A percentile compares a stretch with the other conserved stretches of the same genome.
phyloP scores from a whole-genome alignment of 2,329 filamentous ascomycete genomes.

The Parasarocladium wereldwijsianum region DNA sequence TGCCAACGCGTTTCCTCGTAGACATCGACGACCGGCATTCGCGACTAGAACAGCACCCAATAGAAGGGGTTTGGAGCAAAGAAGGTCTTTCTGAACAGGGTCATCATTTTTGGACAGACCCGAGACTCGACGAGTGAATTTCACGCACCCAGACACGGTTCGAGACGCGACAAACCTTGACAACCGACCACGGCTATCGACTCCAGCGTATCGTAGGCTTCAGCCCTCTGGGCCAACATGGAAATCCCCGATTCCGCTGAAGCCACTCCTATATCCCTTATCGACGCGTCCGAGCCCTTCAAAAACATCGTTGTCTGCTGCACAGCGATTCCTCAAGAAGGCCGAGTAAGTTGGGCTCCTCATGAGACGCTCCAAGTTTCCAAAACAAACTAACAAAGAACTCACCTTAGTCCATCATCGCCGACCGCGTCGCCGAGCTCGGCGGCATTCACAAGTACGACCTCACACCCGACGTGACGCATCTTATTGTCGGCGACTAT shows the following conservation, averaged over 20 bases:
- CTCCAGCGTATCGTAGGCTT: too few relatives aligned
- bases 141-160: too few relatives aligned
- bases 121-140: too few relatives aligned
- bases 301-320: slow-evolving; percentile 69
- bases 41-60: too few relatives aligned
- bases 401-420: slow-evolving; percentile 35
- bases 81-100: too few relatives aligned
- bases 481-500: slow-evolving; percentile 80
- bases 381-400: slow-evolving; percentile 2
- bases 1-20: too few relatives aligned
- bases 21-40: too few relatives aligned
- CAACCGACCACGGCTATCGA: too few relatives aligned
- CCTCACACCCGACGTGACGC: slow-evolving; percentile 89
- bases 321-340: slow-evolving; percentile 68
- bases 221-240: slow-evolving; percentile 1
- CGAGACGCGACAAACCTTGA: too few relatives aligned
- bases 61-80: too few relatives aligned
- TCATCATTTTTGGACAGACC: too few relatives aligned
- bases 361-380: slow-evolving; percentile 3
- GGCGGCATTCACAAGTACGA: slow-evolving; percentile 81
- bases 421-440: slow-evolving; percentile 57
- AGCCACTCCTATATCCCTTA: slow-evolving; percentile 10
- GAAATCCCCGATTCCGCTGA: background rate
- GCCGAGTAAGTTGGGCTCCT: slow-evolving; percentile 43
- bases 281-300: slow-evolving; percentile 50